phyloP scores from a whole-genome alignment of 495 filamentous ascomycete species.

The Cenococcum geophilum region DNA sequence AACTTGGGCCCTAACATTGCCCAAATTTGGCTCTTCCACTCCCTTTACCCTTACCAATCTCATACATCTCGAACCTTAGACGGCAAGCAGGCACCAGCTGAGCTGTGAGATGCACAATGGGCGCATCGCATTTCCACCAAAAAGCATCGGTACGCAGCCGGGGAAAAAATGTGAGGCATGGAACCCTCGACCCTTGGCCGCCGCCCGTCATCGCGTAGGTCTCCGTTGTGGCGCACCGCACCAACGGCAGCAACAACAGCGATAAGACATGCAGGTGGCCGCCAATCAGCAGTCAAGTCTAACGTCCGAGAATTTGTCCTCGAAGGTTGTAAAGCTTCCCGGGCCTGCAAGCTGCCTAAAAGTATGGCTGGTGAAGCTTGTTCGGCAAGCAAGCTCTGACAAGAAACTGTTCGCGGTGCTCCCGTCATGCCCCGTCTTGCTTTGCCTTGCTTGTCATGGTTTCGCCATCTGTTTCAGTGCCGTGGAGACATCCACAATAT shows the following conservation, averaged over 20 bases:
- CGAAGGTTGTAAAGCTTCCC: background rate
- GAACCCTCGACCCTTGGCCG: background rate
- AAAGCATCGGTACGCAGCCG: background rate
- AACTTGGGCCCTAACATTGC: too few species aligned
- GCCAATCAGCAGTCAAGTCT: background rate
- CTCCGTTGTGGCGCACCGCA: background rate
- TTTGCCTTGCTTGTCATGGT: too few species aligned
- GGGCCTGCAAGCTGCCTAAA: background rate
- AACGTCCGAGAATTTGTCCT: slow-evolving; percentile 8
- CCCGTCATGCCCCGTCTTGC: too few species aligned
- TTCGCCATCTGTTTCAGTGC: too few species aligned
- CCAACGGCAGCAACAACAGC: background rate
- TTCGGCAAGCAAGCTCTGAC: too few species aligned
- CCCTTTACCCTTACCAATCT: too few species aligned
- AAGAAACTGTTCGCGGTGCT: too few species aligned
- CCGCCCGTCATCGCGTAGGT: slow-evolving; percentile 5
- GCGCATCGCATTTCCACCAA: background rate
- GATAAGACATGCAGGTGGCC: background rate
- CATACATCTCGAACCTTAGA: too few species aligned
- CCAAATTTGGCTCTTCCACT: too few species aligned
- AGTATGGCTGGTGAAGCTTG: background rate
- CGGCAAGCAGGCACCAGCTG: too few species aligned
- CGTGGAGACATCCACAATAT: too few species aligned
- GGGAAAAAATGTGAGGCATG: background rate
- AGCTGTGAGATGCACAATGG: too few species aligned